These are phyloP conservation scores for Kodamaea derodonti DNA, from an alignment of 1,139 yeast genomes.

Conservation along the genomic window DNA sequence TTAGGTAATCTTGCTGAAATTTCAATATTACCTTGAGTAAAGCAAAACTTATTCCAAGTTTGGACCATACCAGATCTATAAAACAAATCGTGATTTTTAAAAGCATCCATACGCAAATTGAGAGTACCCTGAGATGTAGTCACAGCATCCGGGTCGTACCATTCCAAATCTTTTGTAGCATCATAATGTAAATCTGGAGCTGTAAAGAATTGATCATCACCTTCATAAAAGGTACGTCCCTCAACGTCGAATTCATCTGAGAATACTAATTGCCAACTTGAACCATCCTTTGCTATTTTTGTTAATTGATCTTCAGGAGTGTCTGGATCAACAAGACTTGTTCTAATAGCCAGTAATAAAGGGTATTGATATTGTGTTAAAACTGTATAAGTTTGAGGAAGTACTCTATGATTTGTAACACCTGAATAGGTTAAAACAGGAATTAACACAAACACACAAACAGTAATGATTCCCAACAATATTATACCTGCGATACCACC, in stretches of 20 bases:
- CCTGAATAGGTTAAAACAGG: constrained; percentile 28
- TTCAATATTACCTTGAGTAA: constrained; percentile 24
- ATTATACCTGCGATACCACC: constrained; percentile 22
- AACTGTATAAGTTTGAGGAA: constrained; percentile 19
- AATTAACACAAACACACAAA: constrained; percentile 21
- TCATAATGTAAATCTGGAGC: constrained; percentile 27
- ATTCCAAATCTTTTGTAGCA: constrained; percentile 30
- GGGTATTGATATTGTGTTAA: constrained; percentile 24
- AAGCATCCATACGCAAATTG: constrained; percentile 23
- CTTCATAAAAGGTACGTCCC: constrained; percentile 29
- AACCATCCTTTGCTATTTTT: constrained; percentile 17
- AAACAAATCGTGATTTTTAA: constrained; percentile 25
- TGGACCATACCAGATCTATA: constrained; percentile 32
- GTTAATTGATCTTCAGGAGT: constrained; percentile 19
- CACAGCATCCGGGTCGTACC: constrained; percentile 32
- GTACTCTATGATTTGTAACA: constrained; percentile 11
- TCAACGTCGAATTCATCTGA: constrained; percentile 29
- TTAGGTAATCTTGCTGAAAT: constrained; percentile 25
- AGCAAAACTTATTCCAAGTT: constrained; percentile 29
- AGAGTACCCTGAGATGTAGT: constrained; percentile 26
- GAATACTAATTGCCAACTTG: constrained; percentile 24
- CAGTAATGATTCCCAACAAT: constrained; percentile 16
- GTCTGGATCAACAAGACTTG: constrained; percentile 26
- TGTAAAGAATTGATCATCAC: constrained; percentile 29
- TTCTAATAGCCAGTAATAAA: constrained; percentile 20